Evolutionary conservation across 148 eudicot species (phyloP).

Genomic region (Nyssa sinensis): DNA sequence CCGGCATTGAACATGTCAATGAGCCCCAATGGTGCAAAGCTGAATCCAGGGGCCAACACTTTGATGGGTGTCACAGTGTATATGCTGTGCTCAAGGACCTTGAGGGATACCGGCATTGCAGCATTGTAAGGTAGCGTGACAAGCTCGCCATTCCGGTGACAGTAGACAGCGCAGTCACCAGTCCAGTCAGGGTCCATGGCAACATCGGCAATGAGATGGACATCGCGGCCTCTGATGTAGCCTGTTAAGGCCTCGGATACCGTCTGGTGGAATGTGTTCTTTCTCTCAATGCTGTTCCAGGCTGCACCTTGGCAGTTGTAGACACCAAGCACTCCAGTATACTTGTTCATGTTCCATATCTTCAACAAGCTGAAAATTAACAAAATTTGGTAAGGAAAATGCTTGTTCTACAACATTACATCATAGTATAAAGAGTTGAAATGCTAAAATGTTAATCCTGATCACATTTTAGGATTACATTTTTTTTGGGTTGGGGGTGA

Average conservation of each 20-base stretch:
- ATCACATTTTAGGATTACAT: too few species aligned
- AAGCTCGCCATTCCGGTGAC: slow-evolving; percentile 47
- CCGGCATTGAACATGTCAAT: slow-evolving; percentile 88
- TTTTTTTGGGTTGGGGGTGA: too few species aligned
- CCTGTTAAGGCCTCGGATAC: slow-evolving; percentile 50
- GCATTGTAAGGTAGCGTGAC: slow-evolving; percentile 50
- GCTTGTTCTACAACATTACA: neutral
- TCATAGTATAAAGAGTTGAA: neutral
- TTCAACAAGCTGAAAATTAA: slow-evolving; percentile 65
- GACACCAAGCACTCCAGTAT: slow-evolving; percentile 87
- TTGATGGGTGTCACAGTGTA: slow-evolving; percentile 68
- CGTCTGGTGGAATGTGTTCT: slow-evolving; percentile 72
- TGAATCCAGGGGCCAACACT: slow-evolving; percentile 47
- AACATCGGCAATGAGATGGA: slow-evolving; percentile 69
- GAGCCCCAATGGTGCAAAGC: slow-evolving; percentile 84
- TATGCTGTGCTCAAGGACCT: slow-evolving; percentile 73
- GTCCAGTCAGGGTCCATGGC: slow-evolving; percentile 58
- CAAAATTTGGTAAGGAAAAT: slow-evolving; percentile 1
- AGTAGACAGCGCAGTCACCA: slow-evolving; percentile 55
- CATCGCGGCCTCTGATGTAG: slow-evolving; percentile 51
- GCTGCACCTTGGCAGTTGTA: slow-evolving; percentile 99
- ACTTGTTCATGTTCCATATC: slow-evolving; percentile 98
- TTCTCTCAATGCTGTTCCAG: slow-evolving; percentile 69
- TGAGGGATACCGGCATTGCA: slow-evolving; percentile 61
- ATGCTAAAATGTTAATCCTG: neutral